Conservation (phyloP, 2,329 filamentous ascomycete species). For the Scopulariopsis brevicaulis region DNA sequence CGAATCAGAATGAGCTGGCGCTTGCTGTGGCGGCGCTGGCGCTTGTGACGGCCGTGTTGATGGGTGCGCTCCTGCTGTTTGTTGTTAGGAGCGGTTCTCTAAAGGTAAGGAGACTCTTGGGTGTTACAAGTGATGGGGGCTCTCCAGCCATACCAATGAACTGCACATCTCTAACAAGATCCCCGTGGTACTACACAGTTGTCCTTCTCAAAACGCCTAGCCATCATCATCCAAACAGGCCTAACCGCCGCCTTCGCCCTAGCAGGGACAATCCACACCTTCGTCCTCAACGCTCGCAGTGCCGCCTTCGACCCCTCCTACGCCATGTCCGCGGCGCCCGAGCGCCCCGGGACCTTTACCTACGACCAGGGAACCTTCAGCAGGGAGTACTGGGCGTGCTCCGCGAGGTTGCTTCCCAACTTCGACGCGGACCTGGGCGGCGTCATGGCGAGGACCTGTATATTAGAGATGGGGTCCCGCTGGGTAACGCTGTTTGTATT, state of each 20-base stretch:
- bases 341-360: neutral
- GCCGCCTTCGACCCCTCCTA: neutral
- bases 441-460: neutral
- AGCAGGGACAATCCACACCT: neutral
- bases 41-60: neutral
- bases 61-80: neutral
- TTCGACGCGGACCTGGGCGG: neutral
- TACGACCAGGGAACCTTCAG: slow-evolving; percentile 2
- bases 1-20: slow-evolving; percentile 1
- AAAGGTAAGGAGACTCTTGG: neutral
- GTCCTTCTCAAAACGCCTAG: neutral
- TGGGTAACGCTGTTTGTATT: slow-evolving; percentile 1
- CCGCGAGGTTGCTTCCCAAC: neutral
- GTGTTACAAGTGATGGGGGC: too few species aligned
- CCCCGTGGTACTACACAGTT: neutral
- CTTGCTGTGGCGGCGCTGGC: neutral
- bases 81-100: neutral
- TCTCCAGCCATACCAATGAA: neutral
- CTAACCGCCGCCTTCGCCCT: neutral
- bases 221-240: neutral
- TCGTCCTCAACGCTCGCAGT: neutral
- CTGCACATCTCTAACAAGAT: neutral
- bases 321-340: neutral
- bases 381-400: slow-evolving; percentile 1
- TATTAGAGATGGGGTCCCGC: neutral